A percentile compares a stretch with the other conserved stretches of the same genome.
phyloP scores from a whole-genome alignment of 2,329 filamentous ascomycete species.

The Fusarium equiseti region DNA sequence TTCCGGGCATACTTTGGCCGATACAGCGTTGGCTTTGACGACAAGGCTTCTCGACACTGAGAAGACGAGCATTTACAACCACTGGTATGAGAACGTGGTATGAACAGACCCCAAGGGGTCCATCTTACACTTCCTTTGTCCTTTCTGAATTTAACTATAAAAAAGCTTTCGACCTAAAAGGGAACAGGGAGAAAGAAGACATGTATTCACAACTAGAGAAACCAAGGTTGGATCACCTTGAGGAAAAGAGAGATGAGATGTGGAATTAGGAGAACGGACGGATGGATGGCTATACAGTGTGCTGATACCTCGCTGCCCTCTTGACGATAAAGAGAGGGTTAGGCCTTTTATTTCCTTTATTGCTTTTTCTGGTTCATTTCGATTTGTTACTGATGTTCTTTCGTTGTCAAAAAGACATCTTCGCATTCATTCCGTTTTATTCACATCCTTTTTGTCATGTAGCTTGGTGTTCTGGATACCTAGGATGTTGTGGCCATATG shows the following conservation, averaged over 20 bases:
- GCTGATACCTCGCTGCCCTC: conserved; percentile 43
- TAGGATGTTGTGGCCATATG: conserved; percentile 37
- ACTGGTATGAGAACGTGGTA: conserved; percentile 15
- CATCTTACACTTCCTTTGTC: conserved; percentile 18
- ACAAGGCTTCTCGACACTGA: conserved; percentile 20
- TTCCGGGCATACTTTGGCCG: conserved; percentile 50
- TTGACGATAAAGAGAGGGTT: conserved; percentile 11
- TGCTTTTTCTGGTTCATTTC: conserved; percentile 12
- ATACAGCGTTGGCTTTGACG: conserved; percentile 44
- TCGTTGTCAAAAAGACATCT: neutral
- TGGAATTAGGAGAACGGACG: conserved; percentile 9
- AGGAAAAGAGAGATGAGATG: neutral
- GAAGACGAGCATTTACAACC: conserved; percentile 14
- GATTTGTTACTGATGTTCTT: conserved; percentile 11
- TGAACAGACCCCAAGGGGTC: conserved; percentile 15
- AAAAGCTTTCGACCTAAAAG: conserved; percentile 1
- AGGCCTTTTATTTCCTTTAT: conserved; percentile 18
- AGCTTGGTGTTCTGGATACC: conserved; percentile 55
- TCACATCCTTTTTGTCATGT: conserved; percentile 36
- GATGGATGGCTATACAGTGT: conserved; percentile 32
- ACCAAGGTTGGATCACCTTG: conserved; percentile 29
- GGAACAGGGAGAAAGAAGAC: conserved; percentile 7
- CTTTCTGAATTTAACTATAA: conserved; percentile 24
- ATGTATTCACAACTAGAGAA: conserved; percentile 28
- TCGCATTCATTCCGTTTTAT: conserved; percentile 19